phyloP scores from a whole-genome alignment of 805 yeast genomes.

The Starmerella etchellsii region DNA sequence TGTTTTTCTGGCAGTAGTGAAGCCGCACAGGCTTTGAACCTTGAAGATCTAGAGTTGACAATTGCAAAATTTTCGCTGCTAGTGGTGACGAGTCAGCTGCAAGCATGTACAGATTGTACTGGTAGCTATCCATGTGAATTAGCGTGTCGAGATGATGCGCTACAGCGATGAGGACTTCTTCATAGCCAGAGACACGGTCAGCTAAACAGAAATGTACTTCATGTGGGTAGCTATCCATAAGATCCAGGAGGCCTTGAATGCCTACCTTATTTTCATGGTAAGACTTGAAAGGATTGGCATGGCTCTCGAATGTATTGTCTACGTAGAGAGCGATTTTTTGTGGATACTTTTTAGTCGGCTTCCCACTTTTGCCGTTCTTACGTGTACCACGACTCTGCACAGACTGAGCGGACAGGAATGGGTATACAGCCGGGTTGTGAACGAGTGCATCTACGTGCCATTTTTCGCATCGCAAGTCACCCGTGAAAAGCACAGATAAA shows the following conservation, averaged over 20 bases:
- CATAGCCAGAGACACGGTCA: conserved; percentile 38
- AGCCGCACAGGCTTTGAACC: conserved; percentile 2
- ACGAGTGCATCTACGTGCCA: conserved; percentile 37
- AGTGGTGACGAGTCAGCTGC: conserved; percentile 19
- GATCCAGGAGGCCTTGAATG: conserved; percentile 25
- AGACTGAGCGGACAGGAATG: conserved; percentile 25
- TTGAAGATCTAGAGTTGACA: conserved; percentile 12
- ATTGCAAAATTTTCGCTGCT: conserved; percentile 14
- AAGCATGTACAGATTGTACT: conserved; percentile 19
- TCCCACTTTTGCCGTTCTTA: neutral
- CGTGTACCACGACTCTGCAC: conserved; percentile 21
- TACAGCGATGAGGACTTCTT: conserved; percentile 38
- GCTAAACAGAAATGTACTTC: conserved; percentile 32
- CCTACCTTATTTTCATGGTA: conserved; percentile 35
- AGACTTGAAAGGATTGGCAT: conserved; percentile 39
- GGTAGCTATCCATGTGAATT: conserved; percentile 27
- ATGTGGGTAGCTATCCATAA: conserved; percentile 34
- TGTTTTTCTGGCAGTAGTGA: conserved; percentile 14
- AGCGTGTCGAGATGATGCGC: conserved; percentile 21
- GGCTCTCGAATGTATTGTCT: conserved; percentile 41
- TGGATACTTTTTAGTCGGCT: neutral
- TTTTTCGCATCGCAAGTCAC: conserved; percentile 44
- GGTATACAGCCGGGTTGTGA: conserved; percentile 32
- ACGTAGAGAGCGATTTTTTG: conserved; percentile 36
- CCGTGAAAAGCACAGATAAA: conserved; percentile 37